A percentile compares a stretch with the other conserved stretches of the same genome.
Conservation (phyloP, 371 early-diverging fungal genomes). For the Capniomyces stellatus region DNA sequence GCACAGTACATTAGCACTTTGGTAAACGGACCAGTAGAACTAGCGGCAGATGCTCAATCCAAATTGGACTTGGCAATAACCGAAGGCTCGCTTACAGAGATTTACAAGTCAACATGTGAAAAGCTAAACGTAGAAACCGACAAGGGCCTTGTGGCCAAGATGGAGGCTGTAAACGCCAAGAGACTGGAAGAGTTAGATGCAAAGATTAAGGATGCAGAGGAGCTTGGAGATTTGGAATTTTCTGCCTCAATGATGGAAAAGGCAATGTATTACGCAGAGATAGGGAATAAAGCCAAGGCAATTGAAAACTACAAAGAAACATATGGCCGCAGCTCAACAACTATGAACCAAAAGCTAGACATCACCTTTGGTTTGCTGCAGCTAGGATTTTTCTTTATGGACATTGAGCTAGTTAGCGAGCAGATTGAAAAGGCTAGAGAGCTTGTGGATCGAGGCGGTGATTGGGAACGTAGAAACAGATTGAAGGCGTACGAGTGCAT, state of each 20-base stretch:
- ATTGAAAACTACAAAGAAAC: conserved; percentile 61
- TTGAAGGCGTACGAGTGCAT: conserved; percentile 96
- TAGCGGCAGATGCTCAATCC: conserved; percentile 7
- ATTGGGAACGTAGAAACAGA: conserved; percentile 99
- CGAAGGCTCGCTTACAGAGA: conserved; percentile 16
- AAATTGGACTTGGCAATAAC: conserved; percentile 16
- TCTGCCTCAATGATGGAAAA: conserved; percentile 43
- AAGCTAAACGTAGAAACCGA: background rate
- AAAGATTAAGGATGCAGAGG: conserved; percentile 29
- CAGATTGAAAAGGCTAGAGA: conserved; percentile 34
- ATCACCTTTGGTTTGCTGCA: conserved; percentile 79
- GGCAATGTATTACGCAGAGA: conserved; percentile 78
- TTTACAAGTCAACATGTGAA: conserved; percentile 5
- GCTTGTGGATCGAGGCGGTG: conserved; percentile 93
- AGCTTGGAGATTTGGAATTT: conserved; percentile 54
- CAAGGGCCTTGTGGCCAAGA: conserved; percentile 9
- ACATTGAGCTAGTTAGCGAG: conserved; percentile 49
- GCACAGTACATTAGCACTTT: conserved; percentile 18
- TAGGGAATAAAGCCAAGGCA: conserved; percentile 91
- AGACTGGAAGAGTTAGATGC: conserved; percentile 6
- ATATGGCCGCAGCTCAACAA: conserved; percentile 62
- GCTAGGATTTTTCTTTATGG: conserved; percentile 85
- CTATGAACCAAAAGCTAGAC: conserved; percentile 83
- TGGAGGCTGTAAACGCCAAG: conserved; percentile 9
- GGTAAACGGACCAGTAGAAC: conserved; percentile 17